Evolutionary conservation across 345 rosid genomes (phyloP).

Genomic region (Citrus medica): DNA sequence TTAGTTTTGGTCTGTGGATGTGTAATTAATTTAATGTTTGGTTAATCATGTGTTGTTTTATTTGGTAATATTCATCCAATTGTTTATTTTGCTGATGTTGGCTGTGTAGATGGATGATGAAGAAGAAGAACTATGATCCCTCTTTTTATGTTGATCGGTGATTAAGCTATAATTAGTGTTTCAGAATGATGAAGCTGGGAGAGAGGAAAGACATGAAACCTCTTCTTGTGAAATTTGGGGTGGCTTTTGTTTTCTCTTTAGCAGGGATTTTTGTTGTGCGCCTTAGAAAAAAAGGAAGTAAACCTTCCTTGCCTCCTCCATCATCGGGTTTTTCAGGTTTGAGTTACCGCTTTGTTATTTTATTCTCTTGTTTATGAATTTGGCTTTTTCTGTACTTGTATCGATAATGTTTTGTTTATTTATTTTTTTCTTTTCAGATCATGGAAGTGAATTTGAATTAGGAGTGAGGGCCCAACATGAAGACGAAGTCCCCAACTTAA

Average conservation of each 20-base stretch:
- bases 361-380: not conserved
- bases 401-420: not conserved
- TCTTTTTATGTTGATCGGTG: not conserved
- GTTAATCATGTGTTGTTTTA: not conserved
- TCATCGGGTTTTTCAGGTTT: constrained; percentile 36
- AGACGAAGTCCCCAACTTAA: constrained; percentile 22
- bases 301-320: constrained; percentile 35
- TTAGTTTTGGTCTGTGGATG: not conserved
- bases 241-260: constrained; percentile 63
- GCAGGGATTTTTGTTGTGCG: constrained; percentile 73
- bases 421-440: constrained; percentile 29
- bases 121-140: constrained; percentile 29
- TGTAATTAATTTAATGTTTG: not conserved
- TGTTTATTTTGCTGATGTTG: constrained; percentile 6
- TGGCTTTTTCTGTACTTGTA: not conserved
- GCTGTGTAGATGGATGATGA: constrained; percentile 45
- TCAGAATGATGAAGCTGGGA: constrained; percentile 26
- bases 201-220: constrained; percentile 52
- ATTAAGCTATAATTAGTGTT: not conserved
- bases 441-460: constrained; percentile 13
- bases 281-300: constrained; percentile 30
- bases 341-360: not conserved
- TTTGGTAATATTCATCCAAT: not conserved
- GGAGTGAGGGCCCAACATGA: constrained; percentile 6
- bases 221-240: constrained; percentile 58